Conservation (phyloP, 345 rosid species). For the Stellera chamaejasme region DNA sequence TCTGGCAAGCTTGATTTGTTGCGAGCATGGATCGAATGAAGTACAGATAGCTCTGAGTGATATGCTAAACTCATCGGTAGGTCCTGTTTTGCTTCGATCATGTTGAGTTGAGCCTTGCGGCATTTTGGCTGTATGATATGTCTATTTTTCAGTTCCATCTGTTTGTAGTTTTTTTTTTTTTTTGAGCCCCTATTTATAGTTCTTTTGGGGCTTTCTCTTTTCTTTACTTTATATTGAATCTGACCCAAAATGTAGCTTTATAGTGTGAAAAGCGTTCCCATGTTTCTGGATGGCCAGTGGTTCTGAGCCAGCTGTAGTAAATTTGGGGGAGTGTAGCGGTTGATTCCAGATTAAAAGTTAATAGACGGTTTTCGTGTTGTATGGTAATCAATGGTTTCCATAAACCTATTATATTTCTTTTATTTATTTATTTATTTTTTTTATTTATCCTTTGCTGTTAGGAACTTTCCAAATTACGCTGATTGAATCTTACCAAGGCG, state of each 20-base stretch:
- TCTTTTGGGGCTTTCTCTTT: too few relatives aligned
- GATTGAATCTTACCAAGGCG: too few relatives aligned
- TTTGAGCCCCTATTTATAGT: not conserved
- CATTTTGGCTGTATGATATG: conserved; percentile 24
- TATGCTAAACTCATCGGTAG: conserved; percentile 75
- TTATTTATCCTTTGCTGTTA: too few relatives aligned
- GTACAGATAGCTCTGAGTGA: conserved; percentile 89
- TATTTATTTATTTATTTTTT: too few relatives aligned
- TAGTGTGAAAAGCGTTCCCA: conserved; percentile 29
- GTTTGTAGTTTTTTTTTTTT: conserved; percentile 6
- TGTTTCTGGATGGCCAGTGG: conserved; percentile 18
- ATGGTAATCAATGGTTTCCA: conserved; percentile 16
- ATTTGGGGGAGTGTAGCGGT: conserved; percentile 13
- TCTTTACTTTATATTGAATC: conserved; percentile 10
- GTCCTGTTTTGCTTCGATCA: conserved; percentile 68
- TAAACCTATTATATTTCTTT: too few relatives aligned
- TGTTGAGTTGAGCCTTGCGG: conserved; percentile 47
- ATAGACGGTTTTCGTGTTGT: conserved; percentile 26
- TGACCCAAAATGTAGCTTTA: conserved; percentile 20
- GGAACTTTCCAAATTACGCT: too few relatives aligned
- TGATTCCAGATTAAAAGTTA: conserved; percentile 13
- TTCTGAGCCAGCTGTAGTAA: conserved; percentile 13
- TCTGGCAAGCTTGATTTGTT: conserved; percentile 68
- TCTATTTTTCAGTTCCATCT: not conserved
- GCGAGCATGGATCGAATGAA: conserved; percentile 91